These are phyloP conservation scores for Komagataella phaffii DNA, from an alignment of 805 yeast genomes.

Conservation along the genomic window DNA sequence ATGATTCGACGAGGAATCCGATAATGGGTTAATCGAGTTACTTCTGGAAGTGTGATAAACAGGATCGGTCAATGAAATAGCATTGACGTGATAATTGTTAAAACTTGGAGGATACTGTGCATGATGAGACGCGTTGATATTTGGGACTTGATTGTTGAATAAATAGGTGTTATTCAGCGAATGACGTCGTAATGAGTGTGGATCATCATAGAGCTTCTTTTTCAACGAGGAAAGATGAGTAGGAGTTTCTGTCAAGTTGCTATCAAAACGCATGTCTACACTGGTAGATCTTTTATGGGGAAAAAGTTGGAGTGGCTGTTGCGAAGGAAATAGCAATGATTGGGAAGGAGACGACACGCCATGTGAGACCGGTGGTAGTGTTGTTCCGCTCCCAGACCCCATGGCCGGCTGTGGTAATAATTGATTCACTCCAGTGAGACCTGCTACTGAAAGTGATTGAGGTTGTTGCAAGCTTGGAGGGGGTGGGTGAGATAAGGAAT, in stretches of 20 bases:
- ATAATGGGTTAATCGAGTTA: background rate
- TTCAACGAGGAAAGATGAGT: background rate
- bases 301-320: background rate
- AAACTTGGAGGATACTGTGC: background rate
- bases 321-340: background rate
- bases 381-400: slow-evolving; percentile 4
- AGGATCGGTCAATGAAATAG: background rate
- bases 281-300: background rate
- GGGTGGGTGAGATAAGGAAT: slow-evolving; percentile 3
- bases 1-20: background rate
- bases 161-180: slow-evolving; percentile 6
- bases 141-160: slow-evolving; percentile 4
- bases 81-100: background rate
- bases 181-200: background rate
- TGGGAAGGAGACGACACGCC: slow-evolving; percentile 8
- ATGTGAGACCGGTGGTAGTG: slow-evolving; percentile 4
- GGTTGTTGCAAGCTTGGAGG: slow-evolving; percentile 5
- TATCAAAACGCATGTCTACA: background rate
- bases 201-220: background rate
- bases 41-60: background rate
- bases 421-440: background rate
- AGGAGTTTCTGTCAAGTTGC: background rate
- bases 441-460: slow-evolving; percentile 5
- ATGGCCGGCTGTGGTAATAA: background rate
- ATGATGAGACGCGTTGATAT: slow-evolving; percentile 4